A percentile compares a stretch with the other conserved stretches of the same genome.
These are phyloP conservation scores for Castanea mollissima DNA, from an alignment of 306 rosid species.

Conservation along the genomic window DNA sequence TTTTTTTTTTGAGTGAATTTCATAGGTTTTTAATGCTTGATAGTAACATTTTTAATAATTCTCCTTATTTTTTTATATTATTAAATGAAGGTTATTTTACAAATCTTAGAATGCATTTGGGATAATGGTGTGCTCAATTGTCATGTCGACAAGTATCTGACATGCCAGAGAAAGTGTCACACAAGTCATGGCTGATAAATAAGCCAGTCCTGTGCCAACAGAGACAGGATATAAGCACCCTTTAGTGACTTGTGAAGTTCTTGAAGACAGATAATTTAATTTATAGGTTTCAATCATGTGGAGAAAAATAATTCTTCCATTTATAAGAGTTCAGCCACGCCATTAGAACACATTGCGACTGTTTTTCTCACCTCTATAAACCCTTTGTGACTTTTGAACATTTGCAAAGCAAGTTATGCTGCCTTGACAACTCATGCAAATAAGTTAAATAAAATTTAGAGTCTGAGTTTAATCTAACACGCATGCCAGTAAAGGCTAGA, in stretches of 20 bases:
- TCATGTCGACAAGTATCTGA: not conserved
- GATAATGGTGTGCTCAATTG: not conserved
- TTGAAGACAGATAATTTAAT: not conserved
- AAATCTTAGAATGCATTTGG: not conserved
- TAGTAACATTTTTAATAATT: not conserved
- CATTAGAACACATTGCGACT: not conserved
- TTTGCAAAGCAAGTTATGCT: no score
- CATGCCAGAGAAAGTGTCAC: not conserved
- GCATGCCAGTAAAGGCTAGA: no score
- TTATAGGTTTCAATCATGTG: not conserved
- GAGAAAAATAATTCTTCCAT: not conserved
- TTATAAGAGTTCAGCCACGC: not conserved
- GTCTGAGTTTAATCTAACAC: no score
- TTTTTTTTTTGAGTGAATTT: not conserved
- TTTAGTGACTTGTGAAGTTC: not conserved
- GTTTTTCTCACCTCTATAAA: not conserved
- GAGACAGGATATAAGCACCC: not conserved
- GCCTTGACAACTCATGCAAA: no score
- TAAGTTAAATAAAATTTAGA: no score
- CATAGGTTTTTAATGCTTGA: not conserved
- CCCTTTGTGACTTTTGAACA: not conserved
- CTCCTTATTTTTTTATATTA: not conserved
- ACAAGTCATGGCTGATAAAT: not conserved
- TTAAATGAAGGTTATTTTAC: not conserved
- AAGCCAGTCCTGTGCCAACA: not conserved